Evolutionary conservation across 345 rosid genomes (phyloP), one percentile per base, ranked within the genome.

Genomic region (Laguncularia racemosa): DNA sequence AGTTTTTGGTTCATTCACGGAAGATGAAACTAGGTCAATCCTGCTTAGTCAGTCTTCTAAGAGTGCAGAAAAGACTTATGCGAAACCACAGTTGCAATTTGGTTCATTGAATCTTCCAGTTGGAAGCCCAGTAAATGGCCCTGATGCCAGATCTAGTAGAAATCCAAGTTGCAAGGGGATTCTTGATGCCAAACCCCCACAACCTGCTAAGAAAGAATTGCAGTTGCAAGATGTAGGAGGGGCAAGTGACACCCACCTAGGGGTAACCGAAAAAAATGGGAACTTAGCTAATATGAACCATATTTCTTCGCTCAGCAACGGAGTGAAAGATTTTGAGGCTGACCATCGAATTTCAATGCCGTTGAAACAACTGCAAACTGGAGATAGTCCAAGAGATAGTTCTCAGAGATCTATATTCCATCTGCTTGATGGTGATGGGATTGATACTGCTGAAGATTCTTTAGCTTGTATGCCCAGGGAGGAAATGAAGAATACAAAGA

Each of bases 1-100:
- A 46, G 47, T 89, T 59, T 93, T 93, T 71, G 97, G 97, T 26
- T 93, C 97, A 23, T 93, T 93, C 69, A 84, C 92, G 18, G 96
- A 89, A 76, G 88, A 93, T 18, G 97, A 89, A 67, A 87, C 92
- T 48, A 84, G 61, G 66, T 82, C 80, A 51, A 76, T 70, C 71
- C 74, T 79, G 67, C 67, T 53, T 53, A 76, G 67, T 53, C 72
- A 61, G 56, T 53, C 81, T 23, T 26, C 77, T 71, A 83, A 57
- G 44, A 78, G 49, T 59, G 70, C 70, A 57, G 78, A 73, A 63
- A 82, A 80, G 60, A 65, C 62, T 43, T 72, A 52, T 19, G 70
- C 63, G 53, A 75, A 78, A 69, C 71, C 61, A 50, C 72, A 49
- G 19, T n/a, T 65, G 67, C 88, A 57, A n/a, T 73, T 81, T 57